These are phyloP conservation scores for Udeniomyces megalosporus DNA, from an alignment of 768 basidiomycete species.

Conservation along the genomic window DNA sequence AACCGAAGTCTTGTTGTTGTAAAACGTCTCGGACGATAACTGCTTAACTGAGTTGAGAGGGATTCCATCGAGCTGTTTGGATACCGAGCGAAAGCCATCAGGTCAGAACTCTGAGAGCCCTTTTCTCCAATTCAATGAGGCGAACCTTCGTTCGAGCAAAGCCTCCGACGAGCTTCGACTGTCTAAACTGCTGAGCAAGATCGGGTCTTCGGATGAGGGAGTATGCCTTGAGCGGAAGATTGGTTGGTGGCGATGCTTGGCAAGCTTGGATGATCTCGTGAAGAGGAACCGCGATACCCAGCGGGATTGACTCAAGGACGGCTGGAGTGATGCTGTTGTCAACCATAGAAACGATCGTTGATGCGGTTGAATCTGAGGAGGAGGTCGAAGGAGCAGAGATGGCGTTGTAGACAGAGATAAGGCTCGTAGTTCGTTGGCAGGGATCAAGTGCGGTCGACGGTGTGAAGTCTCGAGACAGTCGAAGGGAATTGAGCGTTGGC, in stretches of 20 bases:
- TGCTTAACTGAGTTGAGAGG: no score
- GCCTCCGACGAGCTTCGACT: no score
- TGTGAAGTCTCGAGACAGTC: background rate
- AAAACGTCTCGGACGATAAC: no score
- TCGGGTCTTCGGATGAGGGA: slow-evolving; percentile 34
- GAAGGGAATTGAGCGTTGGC: no score
- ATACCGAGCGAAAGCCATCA: no score
- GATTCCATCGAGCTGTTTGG: no score
- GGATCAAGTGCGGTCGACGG: background rate
- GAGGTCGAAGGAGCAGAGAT: background rate
- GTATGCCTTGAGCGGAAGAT: slow-evolving; percentile 59
- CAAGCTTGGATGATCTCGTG: slow-evolving; percentile 72
- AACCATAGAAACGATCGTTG: slow-evolving; percentile 20
- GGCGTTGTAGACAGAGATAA: background rate
- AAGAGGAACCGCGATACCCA: slow-evolving; percentile 40
- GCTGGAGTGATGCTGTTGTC: slow-evolving; percentile 14
- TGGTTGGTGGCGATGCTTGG: slow-evolving; percentile 55
- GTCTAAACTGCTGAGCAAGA: background rate
- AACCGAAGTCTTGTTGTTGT: no score
- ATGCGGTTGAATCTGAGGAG: background rate
- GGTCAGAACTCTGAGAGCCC: no score
- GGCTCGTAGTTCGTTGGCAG: background rate
- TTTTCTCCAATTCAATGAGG: no score
- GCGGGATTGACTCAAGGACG: slow-evolving; percentile 22
- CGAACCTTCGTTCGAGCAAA: no score